Evolutionary conservation across 495 filamentous ascomycete species (phyloP), one percentile per base, ranked within the genome.

Genomic region (Hyaloscypha bicolor): DNA sequence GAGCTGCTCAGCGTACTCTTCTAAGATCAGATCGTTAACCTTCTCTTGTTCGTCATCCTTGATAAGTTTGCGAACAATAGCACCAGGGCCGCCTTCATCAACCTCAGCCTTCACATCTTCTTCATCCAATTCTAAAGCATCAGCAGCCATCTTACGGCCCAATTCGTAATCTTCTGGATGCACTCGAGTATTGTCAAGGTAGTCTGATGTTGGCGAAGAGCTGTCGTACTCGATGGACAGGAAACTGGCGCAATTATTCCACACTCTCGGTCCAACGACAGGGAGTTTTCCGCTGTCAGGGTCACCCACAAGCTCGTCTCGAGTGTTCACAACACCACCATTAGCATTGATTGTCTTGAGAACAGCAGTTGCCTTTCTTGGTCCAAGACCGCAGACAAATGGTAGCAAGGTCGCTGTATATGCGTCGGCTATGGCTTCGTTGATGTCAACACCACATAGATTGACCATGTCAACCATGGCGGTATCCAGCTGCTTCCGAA

Each of bases 391-490:
- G 71, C 91, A 94, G 30, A 99, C 87, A 73, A 94, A 98, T 11
- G 93, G 95, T 12, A 99, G 83, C 8, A 99, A 84, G 68, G 93
- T 93, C 35, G 93, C 93, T 5, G 89, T 90, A 72, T 93, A 90
- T 1, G 84, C 73, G 72, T 97, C 90, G 30, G 79, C 82, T 37
- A 96, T 87, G 11, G 95, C 93, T 62, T 97, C 93, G 72, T 97
- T 97, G 73, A 98, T 88, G 69, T 97, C 91, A 25, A 99, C 93
- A 66, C 95, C 95, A 63, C 92, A 91, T 11, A 99, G 85, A 75
- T 99, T 99, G 71, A 99, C 95, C 88, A 96, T 97, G 73, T 99
- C 96, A 6, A 98, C 94, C 85, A 99, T 89, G 22, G 93, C 92
- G 2, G 91, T 95, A 71, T 98, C 95, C 25, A 99, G 84, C 63